Percentiles rank a stretch among this genome's conserved stretches.
Evolutionary conservation across 805 yeast genomes (phyloP).

Genomic region (Groenewaldozyma salmanticensis): DNA sequence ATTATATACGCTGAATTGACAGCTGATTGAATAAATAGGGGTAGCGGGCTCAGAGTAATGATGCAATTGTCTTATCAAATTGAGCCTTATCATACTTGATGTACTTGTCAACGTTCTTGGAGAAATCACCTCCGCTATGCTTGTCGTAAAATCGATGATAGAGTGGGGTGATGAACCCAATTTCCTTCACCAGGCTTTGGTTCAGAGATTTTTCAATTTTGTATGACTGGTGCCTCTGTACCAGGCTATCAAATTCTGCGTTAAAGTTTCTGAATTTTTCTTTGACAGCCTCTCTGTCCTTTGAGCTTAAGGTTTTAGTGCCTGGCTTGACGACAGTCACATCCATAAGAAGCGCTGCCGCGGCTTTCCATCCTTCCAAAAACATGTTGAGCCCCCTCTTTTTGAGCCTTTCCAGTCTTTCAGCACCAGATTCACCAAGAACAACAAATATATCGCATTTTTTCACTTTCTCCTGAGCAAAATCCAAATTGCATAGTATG

Average conservation of each 20-base stretch:
- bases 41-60: too few relatives aligned
- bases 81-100: conserved; percentile 44
- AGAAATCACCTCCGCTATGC: conserved; percentile 56
- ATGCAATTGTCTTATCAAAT: conserved; percentile 31
- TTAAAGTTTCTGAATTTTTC: conserved; percentile 80
- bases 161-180: conserved; percentile 65
- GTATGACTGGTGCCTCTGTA: conserved; percentile 53
- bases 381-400: conserved; percentile 66
- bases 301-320: conserved; percentile 40
- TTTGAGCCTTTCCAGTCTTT: conserved; percentile 56
- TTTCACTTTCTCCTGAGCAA: conserved; percentile 64
- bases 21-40: too few relatives aligned
- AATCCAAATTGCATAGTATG: conserved; percentile 57
- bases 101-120: conserved; percentile 62
- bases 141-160: conserved; percentile 80
- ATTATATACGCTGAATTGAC: too few relatives aligned
- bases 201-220: conserved; percentile 59
- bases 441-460: conserved; percentile 32
- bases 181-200: conserved; percentile 57
- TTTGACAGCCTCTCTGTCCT: conserved; percentile 72
- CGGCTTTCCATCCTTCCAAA: conserved; percentile 64
- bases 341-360: conserved; percentile 70
- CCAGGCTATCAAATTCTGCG: conserved; percentile 69
- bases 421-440: conserved; percentile 50
- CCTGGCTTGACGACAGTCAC: conserved; percentile 59